A percentile compares a stretch with the other conserved stretches of the same genome.
phyloP scores from a whole-genome alignment of 352 stramenopile species.

The Aphanomyces stellatus region DNA sequence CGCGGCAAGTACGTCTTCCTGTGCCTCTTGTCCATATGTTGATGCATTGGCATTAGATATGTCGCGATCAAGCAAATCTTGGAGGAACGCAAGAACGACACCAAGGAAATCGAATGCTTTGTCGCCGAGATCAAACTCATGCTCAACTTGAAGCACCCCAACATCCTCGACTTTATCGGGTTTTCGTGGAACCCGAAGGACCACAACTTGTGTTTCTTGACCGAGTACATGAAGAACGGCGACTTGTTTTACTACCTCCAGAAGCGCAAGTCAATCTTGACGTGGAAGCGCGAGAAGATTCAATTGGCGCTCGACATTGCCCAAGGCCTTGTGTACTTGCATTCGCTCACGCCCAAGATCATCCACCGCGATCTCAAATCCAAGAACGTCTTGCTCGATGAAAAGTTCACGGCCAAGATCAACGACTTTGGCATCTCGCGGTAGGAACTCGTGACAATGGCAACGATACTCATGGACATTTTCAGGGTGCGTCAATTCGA shows the following conservation, averaged over 20 bases:
- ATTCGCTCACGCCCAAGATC: slow-evolving; percentile 18
- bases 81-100: slow-evolving; percentile 71
- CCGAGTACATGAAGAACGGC: slow-evolving; percentile 74
- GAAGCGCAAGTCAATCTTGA: slow-evolving; percentile 46
- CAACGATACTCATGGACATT: not conserved
- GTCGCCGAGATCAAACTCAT: slow-evolving; percentile 63
- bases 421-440: slow-evolving; percentile 22
- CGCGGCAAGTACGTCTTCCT: slow-evolving; percentile 30
- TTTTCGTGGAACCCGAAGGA: slow-evolving; percentile 55
- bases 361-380: slow-evolving; percentile 22
- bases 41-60: not conserved
- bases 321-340: slow-evolving; percentile 18
- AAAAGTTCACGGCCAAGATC: slow-evolving; percentile 19
- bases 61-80: slow-evolving; percentile 78
- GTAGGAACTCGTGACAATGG: too few relatives aligned
- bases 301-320: slow-evolving; percentile 17
- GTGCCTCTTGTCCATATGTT: too few relatives aligned
- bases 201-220: slow-evolving; percentile 69
- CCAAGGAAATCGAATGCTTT: slow-evolving; percentile 81
- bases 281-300: slow-evolving; percentile 20
- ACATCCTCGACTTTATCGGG: slow-evolving; percentile 75
- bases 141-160: slow-evolving; percentile 48
- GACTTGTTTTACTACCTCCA: slow-evolving; percentile 73
- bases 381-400: slow-evolving; percentile 19
- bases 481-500: slow-evolving; percentile 55